phyloP scores from a whole-genome alignment of 1,284 basidiomycete species.

The Waitea zeae region DNA sequence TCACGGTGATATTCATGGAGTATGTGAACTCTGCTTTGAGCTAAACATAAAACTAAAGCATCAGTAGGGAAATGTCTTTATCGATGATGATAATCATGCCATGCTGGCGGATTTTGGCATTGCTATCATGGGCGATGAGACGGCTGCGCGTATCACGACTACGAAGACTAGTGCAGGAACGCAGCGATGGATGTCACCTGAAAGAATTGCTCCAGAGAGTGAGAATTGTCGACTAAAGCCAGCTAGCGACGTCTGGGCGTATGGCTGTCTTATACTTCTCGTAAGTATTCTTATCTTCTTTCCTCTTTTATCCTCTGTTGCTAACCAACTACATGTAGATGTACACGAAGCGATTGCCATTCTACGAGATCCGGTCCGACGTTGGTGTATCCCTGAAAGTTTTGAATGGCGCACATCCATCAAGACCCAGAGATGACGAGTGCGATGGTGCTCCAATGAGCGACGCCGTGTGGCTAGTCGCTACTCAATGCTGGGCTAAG shows the following conservation, averaged over 20 bases:
- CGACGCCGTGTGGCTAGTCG: too few relatives aligned
- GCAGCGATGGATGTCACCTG: background rate
- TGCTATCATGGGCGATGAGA: background rate
- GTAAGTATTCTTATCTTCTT: background rate
- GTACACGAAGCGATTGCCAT: background rate
- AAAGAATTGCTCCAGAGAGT: background rate
- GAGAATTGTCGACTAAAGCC: background rate
- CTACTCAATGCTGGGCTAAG: too few relatives aligned
- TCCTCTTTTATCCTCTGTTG: too few relatives aligned
- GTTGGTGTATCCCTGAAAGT: too few relatives aligned
- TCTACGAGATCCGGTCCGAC: too few relatives aligned
- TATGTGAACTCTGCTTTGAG: background rate
- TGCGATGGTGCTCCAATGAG: too few relatives aligned
- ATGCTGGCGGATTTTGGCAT: slow-evolving; percentile 4
- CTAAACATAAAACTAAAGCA: background rate
- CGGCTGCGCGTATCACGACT: background rate
- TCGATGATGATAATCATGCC: background rate
- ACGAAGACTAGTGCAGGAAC: background rate
- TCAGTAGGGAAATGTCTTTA: slow-evolving; percentile 1
- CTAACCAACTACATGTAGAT: background rate
- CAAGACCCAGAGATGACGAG: too few relatives aligned
- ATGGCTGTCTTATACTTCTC: background rate
- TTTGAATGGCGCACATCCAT: too few relatives aligned
- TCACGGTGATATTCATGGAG: slow-evolving; percentile 3
- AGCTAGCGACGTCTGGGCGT: background rate